Conservation (phyloP, 2,329 filamentous ascomycete genomes). For the Elsinoe batatas region DNA sequence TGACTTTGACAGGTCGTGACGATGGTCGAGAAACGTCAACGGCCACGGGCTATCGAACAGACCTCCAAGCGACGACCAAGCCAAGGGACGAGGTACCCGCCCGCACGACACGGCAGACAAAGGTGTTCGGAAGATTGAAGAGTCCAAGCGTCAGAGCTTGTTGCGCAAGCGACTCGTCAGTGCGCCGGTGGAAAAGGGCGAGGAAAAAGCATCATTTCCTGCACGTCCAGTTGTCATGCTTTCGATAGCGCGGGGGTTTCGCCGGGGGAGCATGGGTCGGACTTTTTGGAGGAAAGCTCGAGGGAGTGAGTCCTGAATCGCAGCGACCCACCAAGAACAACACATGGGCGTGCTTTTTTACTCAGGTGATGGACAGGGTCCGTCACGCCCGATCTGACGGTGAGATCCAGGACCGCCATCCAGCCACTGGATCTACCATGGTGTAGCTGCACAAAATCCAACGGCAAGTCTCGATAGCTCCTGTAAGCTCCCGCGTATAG, state of each 20-base stretch:
- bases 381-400: conserved; percentile 1
- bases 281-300: conserved; percentile 1
- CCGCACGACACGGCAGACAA: neutral
- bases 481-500: neutral
- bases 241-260: conserved; percentile 10
- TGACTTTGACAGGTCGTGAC: neutral
- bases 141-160: conserved; percentile 7
- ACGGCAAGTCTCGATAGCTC: conserved; percentile 5
- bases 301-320: conserved; percentile 1
- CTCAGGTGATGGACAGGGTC: too few species aligned
- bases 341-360: conserved; percentile 8
- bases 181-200: neutral
- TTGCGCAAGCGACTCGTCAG: conserved; percentile 8
- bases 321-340: conserved; percentile 4
- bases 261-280: conserved; percentile 9
- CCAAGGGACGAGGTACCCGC: conserved; percentile 36
- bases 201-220: neutral
- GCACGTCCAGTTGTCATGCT: conserved; percentile 11
- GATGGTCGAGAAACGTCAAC: neutral
- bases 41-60: conserved; percentile 1
- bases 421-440: neutral
- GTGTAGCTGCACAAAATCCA: neutral
- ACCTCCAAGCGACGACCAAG: conserved; percentile 46
- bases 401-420: neutral
- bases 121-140: neutral